Base-by-base conservation (phyloP, 352 stramenopile species). In the Pythium aphanidermatum region DNA sequence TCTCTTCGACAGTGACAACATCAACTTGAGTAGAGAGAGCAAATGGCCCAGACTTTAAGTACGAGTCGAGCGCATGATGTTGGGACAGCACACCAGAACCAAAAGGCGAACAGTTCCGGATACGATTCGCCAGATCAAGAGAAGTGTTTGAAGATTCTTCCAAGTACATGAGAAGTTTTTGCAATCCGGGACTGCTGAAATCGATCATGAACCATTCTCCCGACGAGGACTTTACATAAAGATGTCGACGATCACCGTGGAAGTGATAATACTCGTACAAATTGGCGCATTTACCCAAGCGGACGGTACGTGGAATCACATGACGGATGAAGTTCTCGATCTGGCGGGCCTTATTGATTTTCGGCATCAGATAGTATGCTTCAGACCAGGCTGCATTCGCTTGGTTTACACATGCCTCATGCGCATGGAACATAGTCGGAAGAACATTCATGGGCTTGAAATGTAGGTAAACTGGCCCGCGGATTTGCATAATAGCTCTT, bases 211-310 rank as follows among this genome's bases (percentile, higher is more conserved):
- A 59, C 78, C 78, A 91, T 30, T 78, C 69, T 7, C 66, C 62
- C 1, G 68, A 58, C 4, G 62, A 30, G 14, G 73, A 81, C 36
- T 69, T 40, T 14, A 82, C 41, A 27, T 79, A 93, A 10, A 93
- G 45, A 16, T 63, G 62, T 3, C 65, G 42, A 5, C 56, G 52
- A 51, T 89, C 79, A 28, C 74, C 68, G 27, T 63, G 74, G 36
- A 91, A 91, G 4, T 68, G 72, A 34, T 84, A 87, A 39, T 83
- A 90, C 4, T 43, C 46, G 31, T 74, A 85, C 2, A 58, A 65
- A 11, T 63, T 37, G 1, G 65, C 67, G 42, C 70, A 88, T 13
- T 70, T 80, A 2, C 79, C 79, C 25, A 87, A 60, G 10, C 65
- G 51, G 14, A 81, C 31, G 10, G 68, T 86, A 45, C 82, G 63